A percentile compares a stretch with the other conserved stretches of the same genome.
Conservation (phyloP, 345 rosid genomes). For the Citropsis articulata region DNA sequence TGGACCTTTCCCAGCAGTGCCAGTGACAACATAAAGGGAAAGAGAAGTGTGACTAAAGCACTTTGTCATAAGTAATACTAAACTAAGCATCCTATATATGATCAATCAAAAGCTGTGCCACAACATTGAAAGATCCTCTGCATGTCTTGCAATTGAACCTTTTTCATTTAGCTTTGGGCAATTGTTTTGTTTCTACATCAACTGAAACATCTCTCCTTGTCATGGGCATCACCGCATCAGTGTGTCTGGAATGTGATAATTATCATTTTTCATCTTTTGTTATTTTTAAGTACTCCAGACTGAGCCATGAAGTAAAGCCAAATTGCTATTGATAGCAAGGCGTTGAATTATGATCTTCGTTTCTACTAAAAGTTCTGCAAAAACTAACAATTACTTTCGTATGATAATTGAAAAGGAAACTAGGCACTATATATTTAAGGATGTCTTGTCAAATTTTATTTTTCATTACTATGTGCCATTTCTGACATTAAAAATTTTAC, state of each 20-base stretch:
- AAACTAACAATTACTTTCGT: background rate
- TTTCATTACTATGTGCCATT: background rate
- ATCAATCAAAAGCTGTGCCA: no score
- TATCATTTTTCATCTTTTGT: background rate
- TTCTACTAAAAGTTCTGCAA: background rate
- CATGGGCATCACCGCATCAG: background rate
- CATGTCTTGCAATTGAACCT: background rate
- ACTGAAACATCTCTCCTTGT: background rate
- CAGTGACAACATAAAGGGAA: no score
- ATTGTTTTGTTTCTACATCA: background rate
- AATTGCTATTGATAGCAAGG: background rate
- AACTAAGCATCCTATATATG: no score
- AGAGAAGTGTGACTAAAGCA: no score
- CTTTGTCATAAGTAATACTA: no score
- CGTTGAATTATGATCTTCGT: background rate
- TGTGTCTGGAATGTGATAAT: background rate
- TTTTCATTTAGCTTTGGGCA: background rate
- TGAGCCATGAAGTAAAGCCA: background rate
- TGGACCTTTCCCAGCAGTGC: no score
- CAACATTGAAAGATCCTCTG: background rate
- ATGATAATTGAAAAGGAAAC: background rate
- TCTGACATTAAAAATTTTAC: slow-evolving; percentile 27
- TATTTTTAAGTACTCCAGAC: background rate
- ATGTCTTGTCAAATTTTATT: background rate
- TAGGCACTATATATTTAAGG: background rate